These are phyloP conservation scores for Paraglomus brasilianum DNA, from an alignment of 192 early-diverging fungal genomes.

Conservation along the genomic window DNA sequence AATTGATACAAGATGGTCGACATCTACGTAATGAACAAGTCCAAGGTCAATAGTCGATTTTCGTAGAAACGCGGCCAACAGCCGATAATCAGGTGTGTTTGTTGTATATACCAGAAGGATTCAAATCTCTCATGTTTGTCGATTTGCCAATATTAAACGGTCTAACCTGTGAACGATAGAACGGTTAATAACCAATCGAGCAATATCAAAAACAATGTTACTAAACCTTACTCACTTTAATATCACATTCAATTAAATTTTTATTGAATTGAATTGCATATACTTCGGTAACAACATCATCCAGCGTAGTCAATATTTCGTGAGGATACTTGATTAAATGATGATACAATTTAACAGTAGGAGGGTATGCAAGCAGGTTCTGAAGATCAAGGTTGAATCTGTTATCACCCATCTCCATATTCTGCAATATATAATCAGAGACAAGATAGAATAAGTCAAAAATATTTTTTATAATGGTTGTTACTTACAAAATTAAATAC, in stretches of 20 bases:
- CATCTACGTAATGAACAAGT: slow-evolving; percentile 55
- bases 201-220: slow-evolving; percentile 10
- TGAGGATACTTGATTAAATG: slow-evolving; percentile 92
- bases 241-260: background rate
- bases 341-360: slow-evolving; percentile 71
- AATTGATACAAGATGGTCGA: slow-evolving; percentile 94
- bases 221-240: background rate
- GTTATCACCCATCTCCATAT: slow-evolving; percentile 62
- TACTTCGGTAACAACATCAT: slow-evolving; percentile 78
- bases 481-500: background rate
- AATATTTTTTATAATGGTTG: background rate
- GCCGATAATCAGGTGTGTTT: background rate
- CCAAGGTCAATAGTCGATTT: slow-evolving; percentile 11
- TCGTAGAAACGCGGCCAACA: slow-evolving; percentile 5
- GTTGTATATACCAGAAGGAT: slow-evolving; percentile 66
- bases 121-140: slow-evolving; percentile 92
- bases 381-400: slow-evolving; percentile 88
- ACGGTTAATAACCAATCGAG: background rate
- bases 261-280: slow-evolving; percentile 56
- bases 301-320: slow-evolving; percentile 93
- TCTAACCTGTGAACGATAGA: slow-evolving; percentile 54
- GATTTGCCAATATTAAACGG: slow-evolving; percentile 79
- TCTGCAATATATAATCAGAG: slow-evolving; percentile 43
- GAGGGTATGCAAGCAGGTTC: slow-evolving; percentile 72
- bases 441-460: slow-evolving; percentile 9